Base-by-base conservation (phyloP, 2,329 filamentous ascomycete species). In the Tolypocladium ovalisporum region DNA sequence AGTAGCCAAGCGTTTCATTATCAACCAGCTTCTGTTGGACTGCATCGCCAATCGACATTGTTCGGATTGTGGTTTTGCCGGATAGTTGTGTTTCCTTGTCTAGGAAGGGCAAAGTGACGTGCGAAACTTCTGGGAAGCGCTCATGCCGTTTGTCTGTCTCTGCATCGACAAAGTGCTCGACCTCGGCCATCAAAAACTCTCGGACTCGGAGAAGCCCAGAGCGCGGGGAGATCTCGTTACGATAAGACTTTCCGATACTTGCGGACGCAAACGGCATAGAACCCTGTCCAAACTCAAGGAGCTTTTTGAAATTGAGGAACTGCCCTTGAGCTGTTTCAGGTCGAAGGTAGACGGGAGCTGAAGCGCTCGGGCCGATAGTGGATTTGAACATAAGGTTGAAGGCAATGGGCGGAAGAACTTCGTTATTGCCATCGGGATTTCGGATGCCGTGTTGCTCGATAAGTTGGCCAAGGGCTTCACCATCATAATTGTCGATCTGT, bases 341-440 rank as follows among this genome's bases (percentile, higher is more conserved):
- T 57, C 92, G 84, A 58, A 97, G 80, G 72, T 90, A 97, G 56
- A 90, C 92, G 53, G 88, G 84, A 61, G 73, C 89, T 88, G n/a
- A n/a, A n/a, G n/a, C n/a, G 76, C 89, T 95, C 57, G 93, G 92
- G 61, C 94, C 94, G 70, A 99, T 97, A 39, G 89, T 81, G 47
- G 93, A 97, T 74, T 93, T 87, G 80, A 97, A 99, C 94, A 99
- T 99, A 68, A 99, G 85, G 77, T 99, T 99, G 83, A 97, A 97
- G 47, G 90, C 81, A 54, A 96, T 87, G 4, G 94, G 94, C 35
- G 84, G 82, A 40, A 95, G 86, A 65, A 89, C 82, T 60, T 85
- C 83, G 64, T 85, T 88, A 64, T 88, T 96, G 54, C 81, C 80
- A 34, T n/a, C n/a, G n/a, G 93, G 92, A 75, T 96, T 96, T 75